Base-by-base conservation (phyloP, 192 early-diverging fungal genomes). In the Mortierella alpina region DNA sequence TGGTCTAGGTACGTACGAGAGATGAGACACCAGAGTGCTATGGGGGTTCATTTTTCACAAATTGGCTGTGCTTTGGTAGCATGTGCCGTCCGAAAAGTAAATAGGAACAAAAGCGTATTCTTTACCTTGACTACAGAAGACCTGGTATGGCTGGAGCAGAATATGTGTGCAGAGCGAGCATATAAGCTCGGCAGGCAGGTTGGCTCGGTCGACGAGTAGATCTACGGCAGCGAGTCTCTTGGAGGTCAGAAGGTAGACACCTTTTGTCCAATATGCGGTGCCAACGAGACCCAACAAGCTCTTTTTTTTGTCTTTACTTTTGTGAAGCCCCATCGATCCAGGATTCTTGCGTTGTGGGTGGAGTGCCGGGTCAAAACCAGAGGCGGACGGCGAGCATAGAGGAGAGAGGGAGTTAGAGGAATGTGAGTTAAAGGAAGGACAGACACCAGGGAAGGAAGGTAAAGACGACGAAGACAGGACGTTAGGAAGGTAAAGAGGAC, bases 281-380 rank as follows among this genome's bases (percentile, higher is more conserved):
- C 22, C 22, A 56, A 17, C 49, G 49, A 50, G 49, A 14, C 31
- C 31, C 31, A 31, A 31, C 31, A 31, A 31, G 17, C 17, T 50
- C 49, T 11, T 50, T 50, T 50, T 17, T 50, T 50, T 17, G 12
- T 4, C 49, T 42, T 62, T 73, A 73, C 71, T 59, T 52, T 73
- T 73, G 48, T 73, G 44, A 40, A 73, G 56, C 46, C 71, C 71
- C 71, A 73, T 73, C 13, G 22, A n/a, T 6, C 17, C 41, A 13
- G 17, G 9, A 0, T 10, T 42, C 45, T n/a, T 31, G 9, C 42
- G 12, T 11, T 12, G 39, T 20, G 46, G 20, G 18, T 45, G 41
- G 31, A 31, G 31, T 7, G 11, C 8, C 20, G 31, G 12, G 46
- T 63, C 0, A 47, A 13, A 3, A 31, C 31, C 1, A 22, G 44